Conservation (phyloP, 179 eudicot genomes). For the Drosera spatulata region DNA sequence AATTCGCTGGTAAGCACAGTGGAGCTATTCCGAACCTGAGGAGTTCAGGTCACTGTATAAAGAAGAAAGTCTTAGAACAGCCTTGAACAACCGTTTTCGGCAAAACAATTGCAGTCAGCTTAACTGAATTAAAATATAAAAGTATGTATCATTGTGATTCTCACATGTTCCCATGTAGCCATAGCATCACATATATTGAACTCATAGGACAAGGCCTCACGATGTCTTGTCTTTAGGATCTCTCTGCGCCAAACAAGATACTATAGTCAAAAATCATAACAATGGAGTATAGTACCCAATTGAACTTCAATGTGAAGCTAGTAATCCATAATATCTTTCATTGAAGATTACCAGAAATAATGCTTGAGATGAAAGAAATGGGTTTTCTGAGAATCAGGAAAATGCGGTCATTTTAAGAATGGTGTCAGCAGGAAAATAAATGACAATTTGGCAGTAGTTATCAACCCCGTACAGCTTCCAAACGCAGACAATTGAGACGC, state of each 20-base stretch:
- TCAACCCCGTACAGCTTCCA: too few relatives aligned
- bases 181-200: conserved; percentile 92
- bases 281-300: conserved; percentile 51
- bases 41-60: conserved; percentile 54
- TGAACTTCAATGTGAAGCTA: background rate
- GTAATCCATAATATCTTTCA: too few relatives aligned
- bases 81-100: background rate
- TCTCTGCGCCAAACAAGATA: conserved; percentile 36
- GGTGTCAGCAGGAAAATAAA: conserved; percentile 74
- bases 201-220: conserved; percentile 66
- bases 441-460: conserved; percentile 56
- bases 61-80: background rate
- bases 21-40: conserved; percentile 89
- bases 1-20: conserved; percentile 85
- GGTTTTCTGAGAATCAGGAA: too few relatives aligned
- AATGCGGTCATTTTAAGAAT: conserved; percentile 11
- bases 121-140: background rate
- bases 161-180: conserved; percentile 98
- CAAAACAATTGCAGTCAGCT: background rate
- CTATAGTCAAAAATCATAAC: background rate
- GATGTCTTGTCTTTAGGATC: conserved; percentile 79
- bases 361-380: too few relatives aligned
- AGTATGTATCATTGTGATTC: conserved; percentile 1
- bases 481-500: too few relatives aligned
- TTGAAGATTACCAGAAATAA: too few relatives aligned